These are phyloP conservation scores for Boletus speciosus DNA, from an alignment of 768 basidiomycete genomes.

Conservation along the genomic window DNA sequence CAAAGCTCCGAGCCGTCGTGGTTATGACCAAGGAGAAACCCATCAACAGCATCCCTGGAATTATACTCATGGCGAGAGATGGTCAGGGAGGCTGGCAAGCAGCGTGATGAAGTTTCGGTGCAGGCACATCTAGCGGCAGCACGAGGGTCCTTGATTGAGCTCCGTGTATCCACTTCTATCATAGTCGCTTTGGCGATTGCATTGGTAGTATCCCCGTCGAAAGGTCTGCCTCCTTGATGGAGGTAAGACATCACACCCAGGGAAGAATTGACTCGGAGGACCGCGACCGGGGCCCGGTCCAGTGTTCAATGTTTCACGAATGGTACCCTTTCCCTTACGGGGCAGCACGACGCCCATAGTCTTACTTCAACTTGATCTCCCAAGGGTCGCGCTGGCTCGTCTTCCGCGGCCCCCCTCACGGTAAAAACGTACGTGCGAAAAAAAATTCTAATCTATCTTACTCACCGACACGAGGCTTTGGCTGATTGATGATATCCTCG, in stretches of 20 bases:
- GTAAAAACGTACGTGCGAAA: neutral
- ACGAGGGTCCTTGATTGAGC: neutral
- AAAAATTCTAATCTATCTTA: neutral
- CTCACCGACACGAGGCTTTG: neutral
- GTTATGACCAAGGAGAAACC: neutral
- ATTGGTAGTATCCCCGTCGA: constrained; percentile 6
- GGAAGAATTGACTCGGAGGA: neutral
- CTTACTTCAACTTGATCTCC: neutral
- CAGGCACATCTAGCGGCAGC: no score
- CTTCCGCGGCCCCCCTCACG: neutral
- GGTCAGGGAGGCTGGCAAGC: neutral
- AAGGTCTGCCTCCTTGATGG: neutral
- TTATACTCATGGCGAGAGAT: neutral
- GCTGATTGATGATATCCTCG: neutral
- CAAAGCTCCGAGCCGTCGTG: neutral
- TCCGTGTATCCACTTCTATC: neutral
- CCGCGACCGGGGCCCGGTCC: no score
- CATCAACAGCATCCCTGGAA: neutral
- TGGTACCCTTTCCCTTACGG: no score
- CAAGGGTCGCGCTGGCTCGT: neutral
- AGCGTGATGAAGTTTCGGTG: neutral
- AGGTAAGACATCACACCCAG: neutral
- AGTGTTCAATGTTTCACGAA: neutral
- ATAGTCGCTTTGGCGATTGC: neutral
- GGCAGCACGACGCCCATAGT: neutral